Base-by-base conservation (phyloP, 352 stramenopile genomes). In the Phytophthora pluvialis region DNA sequence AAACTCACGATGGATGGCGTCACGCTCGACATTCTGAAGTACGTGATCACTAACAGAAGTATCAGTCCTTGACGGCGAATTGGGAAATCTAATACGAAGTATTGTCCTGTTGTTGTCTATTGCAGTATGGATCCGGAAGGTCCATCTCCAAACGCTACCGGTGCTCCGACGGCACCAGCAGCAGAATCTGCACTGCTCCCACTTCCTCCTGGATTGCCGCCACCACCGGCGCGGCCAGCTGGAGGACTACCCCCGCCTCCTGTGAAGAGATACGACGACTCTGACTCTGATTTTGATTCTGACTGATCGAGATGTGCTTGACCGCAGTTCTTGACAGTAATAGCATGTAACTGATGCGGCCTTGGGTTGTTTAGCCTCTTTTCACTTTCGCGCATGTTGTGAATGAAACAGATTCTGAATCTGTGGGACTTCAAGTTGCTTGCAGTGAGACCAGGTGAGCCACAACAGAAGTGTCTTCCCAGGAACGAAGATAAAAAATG, bases 1-100 rank as follows among this genome's bases (percentile, higher is more conserved):
- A 95, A 95, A 57, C 49, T 95, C 26, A 77, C 80, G 67, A 85
- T 95, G 79, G 84, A 95, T 54, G 84, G 83, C 25, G 72, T 95
- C 13, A 83, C 73, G 5, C 44, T 81, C 0, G 84, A 92, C 43
- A 91, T 95, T 59, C 58, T 95, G 12, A 89, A 82, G 86, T 91
- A 73, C 48, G 62, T 67, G n/a, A 5, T 47, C 12, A 5, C 28
- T 0, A 21, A 5, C 36, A 43, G 11, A 21, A 21, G 21, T 2
- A 21, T 21, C 15, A 43, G n/a, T 2, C 36, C 36, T 6, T 18
- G 36, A 47, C 35, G 28, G 31, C 26, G 18, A 35, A 21, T 42
- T 42, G 12, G 12, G 13, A 40, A 40, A 40, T 40, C 13, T 40
- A 44, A 44, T 44, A n/a, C n/a, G n/a, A n/a, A n/a, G n/a, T n/a